Conservation (phyloP, 768 basidiomycete species). For the Mycena capillaripes region DNA sequence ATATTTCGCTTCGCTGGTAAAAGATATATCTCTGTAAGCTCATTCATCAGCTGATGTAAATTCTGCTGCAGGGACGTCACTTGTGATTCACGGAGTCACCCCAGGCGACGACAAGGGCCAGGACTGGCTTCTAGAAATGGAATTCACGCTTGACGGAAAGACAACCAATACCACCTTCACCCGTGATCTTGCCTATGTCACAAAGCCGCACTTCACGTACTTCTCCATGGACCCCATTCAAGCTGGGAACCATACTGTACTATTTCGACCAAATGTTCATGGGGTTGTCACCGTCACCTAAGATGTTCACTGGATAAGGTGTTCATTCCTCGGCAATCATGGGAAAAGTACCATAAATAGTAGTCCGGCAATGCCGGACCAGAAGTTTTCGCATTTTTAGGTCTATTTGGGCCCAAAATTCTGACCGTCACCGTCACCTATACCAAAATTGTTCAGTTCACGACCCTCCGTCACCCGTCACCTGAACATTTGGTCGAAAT, state of each 20-base stretch:
- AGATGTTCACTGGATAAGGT: too few species aligned
- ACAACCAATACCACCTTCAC: background rate
- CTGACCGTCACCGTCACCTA: too few species aligned
- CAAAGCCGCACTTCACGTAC: background rate
- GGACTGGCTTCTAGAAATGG: background rate
- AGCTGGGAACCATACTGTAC: background rate
- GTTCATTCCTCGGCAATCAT: too few species aligned
- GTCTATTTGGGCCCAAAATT: too few species aligned
- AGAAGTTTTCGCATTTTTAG: too few species aligned
- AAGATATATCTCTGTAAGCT: background rate
- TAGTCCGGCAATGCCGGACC: too few species aligned
- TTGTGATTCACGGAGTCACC: background rate
- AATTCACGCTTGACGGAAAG: slow-evolving; percentile 1
- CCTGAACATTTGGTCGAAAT: too few species aligned
- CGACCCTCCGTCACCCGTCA: too few species aligned
- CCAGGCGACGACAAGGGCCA: background rate
- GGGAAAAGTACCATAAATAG: too few species aligned
- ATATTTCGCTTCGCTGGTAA: slow-evolving; percentile 8
- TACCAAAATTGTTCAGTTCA: too few species aligned
- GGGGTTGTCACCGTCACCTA: too few species aligned
- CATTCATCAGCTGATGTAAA: background rate
- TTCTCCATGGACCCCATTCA: background rate
- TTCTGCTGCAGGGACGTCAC: background rate
- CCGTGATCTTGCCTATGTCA: background rate
- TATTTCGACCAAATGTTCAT: too few species aligned